phyloP scores from a whole-genome alignment of 2,329 filamentous ascomycete species.

The Aureobasidium sp. region DNA sequence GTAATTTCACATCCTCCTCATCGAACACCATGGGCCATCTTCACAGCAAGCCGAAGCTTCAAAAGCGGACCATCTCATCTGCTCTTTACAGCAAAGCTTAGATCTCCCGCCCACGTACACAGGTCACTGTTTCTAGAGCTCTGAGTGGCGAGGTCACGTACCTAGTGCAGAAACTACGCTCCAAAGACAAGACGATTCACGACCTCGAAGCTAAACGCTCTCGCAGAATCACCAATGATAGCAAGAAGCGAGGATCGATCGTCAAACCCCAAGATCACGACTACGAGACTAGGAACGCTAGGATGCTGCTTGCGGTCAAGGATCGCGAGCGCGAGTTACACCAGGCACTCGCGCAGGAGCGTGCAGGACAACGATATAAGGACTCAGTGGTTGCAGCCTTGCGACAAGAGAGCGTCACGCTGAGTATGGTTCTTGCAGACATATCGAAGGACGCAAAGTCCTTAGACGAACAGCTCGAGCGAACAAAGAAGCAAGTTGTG shows the following conservation, averaged over 20 bases:
- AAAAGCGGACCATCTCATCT: not conserved
- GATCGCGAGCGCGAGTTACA: not conserved
- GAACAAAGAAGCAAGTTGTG: not conserved
- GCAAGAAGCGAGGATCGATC: not conserved
- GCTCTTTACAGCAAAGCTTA: not conserved
- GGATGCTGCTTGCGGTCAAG: not conserved
- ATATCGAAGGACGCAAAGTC: not conserved
- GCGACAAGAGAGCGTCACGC: not conserved
- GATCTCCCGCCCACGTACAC: not conserved
- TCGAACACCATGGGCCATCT: not conserved
- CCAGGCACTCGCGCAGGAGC: not conserved
- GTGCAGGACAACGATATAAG: not conserved
- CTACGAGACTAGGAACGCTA: not conserved
- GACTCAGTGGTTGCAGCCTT: not conserved
- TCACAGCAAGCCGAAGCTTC: not conserved
- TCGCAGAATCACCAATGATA: accelerated
- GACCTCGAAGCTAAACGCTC: not conserved
- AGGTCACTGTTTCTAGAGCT: not conserved
- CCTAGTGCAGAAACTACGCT: not conserved
- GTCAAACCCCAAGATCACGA: not conserved
- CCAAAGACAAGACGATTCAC: not conserved
- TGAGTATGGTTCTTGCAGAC: not conserved
- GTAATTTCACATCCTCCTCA: not conserved
- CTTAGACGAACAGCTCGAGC: not conserved
- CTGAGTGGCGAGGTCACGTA: not conserved